phyloP scores from a whole-genome alignment of 1,139 yeast species.

The Pneumocystis sp. region DNA sequence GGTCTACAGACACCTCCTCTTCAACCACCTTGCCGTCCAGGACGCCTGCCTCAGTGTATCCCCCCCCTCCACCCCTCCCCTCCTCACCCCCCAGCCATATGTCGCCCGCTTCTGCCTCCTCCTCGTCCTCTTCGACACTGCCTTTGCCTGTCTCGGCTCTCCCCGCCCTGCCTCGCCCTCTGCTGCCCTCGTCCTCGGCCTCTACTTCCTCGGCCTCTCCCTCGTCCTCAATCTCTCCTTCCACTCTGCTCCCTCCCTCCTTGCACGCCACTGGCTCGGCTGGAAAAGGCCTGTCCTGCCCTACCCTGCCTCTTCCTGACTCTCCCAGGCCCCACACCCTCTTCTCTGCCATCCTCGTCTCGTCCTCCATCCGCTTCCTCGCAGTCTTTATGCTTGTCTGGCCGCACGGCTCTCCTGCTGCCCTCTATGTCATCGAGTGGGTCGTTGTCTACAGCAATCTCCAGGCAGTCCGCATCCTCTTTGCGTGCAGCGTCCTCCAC shows the following conservation, averaged over 20 bases:
- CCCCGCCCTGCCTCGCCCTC: conserved; percentile 41
- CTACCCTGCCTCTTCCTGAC: neutral
- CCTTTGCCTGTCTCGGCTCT: conserved; percentile 18
- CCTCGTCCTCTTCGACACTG: neutral
- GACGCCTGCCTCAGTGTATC: conserved; percentile 4
- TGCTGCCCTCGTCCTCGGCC: neutral
- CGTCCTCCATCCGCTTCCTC: conserved; percentile 65
- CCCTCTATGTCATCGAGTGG: conserved; percentile 44
- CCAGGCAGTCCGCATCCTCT: conserved; percentile 42
- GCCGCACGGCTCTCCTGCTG: conserved; percentile 77
- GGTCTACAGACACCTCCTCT: conserved; percentile 72
- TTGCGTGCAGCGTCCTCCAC: too few relatives aligned
- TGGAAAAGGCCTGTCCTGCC: neutral
- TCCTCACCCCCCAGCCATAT: conserved; percentile 13
- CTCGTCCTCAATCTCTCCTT: conserved; percentile 14
- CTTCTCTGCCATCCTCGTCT: conserved; percentile 53
- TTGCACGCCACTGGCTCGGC: neutral
- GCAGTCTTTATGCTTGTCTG: conserved; percentile 93
- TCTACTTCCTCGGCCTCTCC: neutral
- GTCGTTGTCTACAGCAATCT: conserved; percentile 48
- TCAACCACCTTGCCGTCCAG: conserved; percentile 40
- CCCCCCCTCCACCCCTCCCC: conserved; percentile 14
- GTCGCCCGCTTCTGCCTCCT: neutral
- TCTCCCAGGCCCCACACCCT: conserved; percentile 24
- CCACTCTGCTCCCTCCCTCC: neutral